A percentile compares a stretch with the other conserved stretches of the same genome.
Evolutionary conservation across 768 basidiomycete species (phyloP).

Genomic region (Boletellus emodensis): DNA sequence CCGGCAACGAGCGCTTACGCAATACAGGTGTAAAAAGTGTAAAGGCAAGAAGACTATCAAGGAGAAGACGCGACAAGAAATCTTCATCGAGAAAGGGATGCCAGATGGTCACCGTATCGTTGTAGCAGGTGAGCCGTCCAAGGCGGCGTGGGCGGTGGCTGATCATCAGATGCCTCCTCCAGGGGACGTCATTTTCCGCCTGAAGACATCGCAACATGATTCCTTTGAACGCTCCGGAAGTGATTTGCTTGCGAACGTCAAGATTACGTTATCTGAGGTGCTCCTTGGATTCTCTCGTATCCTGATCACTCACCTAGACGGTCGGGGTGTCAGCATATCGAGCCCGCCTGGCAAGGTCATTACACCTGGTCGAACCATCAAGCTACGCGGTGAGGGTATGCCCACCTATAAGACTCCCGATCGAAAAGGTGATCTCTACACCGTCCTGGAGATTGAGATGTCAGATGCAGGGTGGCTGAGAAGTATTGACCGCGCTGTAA

Average conservation of each 20-base stretch:
- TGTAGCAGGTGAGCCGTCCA: slow-evolving; percentile 57
- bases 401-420: slow-evolving; percentile 64
- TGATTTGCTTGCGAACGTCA: slow-evolving; percentile 75
- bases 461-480: slow-evolving; percentile 75
- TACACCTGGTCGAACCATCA: slow-evolving; percentile 67
- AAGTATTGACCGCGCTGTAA: slow-evolving; percentile 57
- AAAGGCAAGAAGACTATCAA: slow-evolving; percentile 80
- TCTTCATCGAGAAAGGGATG: slow-evolving; percentile 86
- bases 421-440: slow-evolving; percentile 74
- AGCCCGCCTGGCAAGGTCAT: slow-evolving; percentile 76
- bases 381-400: slow-evolving; percentile 87
- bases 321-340: slow-evolving; percentile 78
- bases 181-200: slow-evolving; percentile 86
- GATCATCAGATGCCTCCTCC: slow-evolving; percentile 50
- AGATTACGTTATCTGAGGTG: slow-evolving; percentile 90
- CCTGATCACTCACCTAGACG: slow-evolving; percentile 88
- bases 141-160: background rate
- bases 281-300: slow-evolving; percentile 93
- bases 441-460: slow-evolving; percentile 87
- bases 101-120: slow-evolving; percentile 79
- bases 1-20: slow-evolving; percentile 2
- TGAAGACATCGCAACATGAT: slow-evolving; percentile 64
- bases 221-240: slow-evolving; percentile 82
- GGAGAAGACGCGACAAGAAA: slow-evolving; percentile 87
- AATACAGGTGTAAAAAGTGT: slow-evolving; percentile 87